These are phyloP conservation scores for Chaetomidium leptoderma DNA, from an alignment of 495 filamentous ascomycete species.

Conservation along the genomic window DNA sequence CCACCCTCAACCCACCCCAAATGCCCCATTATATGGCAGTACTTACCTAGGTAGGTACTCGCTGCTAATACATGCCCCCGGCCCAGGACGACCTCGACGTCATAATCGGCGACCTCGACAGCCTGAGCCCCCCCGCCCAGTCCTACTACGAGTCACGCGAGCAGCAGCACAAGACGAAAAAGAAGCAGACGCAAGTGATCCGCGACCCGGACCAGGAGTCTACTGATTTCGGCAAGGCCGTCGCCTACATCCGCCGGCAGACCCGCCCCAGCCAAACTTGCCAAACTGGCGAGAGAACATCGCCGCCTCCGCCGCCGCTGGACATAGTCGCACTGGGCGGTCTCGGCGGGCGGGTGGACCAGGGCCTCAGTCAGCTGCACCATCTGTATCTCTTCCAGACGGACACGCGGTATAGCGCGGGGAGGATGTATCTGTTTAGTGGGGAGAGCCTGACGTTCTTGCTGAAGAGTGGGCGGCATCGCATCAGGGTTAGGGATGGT, in stretches of 20 bases:
- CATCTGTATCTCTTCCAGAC: conserved; percentile 62
- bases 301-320: conserved; percentile 20
- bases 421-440: conserved; percentile 66
- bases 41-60: not conserved
- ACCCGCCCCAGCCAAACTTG: too few species aligned
- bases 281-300: too few species aligned
- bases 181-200: conserved; percentile 51
- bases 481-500: conserved; percentile 56
- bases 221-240: conserved; percentile 66
- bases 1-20: not conserved
- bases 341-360: conserved; percentile 85
- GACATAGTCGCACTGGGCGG: conserved; percentile 73
- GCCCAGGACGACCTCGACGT: conserved; percentile 54
- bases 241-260: conserved; percentile 42
- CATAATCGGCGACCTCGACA: conserved; percentile 90
- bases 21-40: conserved; percentile 4
- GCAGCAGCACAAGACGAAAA: not conserved
- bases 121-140: conserved; percentile 54
- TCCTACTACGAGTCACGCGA: conserved; percentile 53
- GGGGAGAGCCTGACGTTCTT: conserved; percentile 77
- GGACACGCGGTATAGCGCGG: conserved; percentile 40
- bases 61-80: conserved; percentile 21
- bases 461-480: conserved; percentile 62
- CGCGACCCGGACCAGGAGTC: conserved; percentile 72
- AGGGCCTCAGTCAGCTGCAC: conserved; percentile 82